phyloP scores from a whole-genome alignment of 768 basidiomycete species.

The Boletus subcaerulescens region DNA sequence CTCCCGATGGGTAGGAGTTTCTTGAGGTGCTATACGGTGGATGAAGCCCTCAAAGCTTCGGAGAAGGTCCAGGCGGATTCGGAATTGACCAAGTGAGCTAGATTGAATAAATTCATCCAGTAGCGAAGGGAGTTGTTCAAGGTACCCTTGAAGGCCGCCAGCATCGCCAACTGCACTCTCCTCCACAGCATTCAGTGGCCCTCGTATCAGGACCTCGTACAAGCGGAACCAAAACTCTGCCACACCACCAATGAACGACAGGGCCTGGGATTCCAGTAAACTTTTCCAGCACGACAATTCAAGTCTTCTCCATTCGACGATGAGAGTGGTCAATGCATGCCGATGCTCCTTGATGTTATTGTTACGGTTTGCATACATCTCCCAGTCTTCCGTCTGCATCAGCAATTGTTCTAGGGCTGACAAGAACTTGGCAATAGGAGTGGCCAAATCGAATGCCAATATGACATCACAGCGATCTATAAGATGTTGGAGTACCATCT shows the following conservation, averaged over 20 bases:
- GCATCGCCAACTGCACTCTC: constrained; percentile 34
- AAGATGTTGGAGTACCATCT: constrained; percentile 93
- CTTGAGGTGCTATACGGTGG: constrained; percentile 32
- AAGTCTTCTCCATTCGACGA: constrained; percentile 87
- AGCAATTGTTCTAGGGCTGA: constrained; percentile 83
- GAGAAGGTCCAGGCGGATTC: constrained; percentile 63
- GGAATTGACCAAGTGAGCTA: constrained; percentile 84
- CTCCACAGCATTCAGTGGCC: constrained; percentile 47
- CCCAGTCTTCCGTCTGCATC: constrained; percentile 91
- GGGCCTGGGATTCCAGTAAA: constrained; percentile 70
- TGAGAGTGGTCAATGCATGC: constrained; percentile 60
- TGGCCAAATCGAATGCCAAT: constrained; percentile 55
- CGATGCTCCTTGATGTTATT: constrained; percentile 74
- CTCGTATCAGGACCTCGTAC: constrained; percentile 75
- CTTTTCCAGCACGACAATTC: constrained; percentile 87
- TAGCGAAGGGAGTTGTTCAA: constrained; percentile 67
- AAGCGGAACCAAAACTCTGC: constrained; percentile 91
- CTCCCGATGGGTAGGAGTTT: constrained; percentile 27
- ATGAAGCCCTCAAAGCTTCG: constrained; percentile 61
- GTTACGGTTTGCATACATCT: constrained; percentile 89
- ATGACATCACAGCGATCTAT: constrained; percentile 65
- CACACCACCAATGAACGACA: constrained; percentile 38
- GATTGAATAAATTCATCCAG: constrained; percentile 75
- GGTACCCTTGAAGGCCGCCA: constrained; percentile 45
- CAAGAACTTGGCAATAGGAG: constrained; percentile 79